Base-by-base conservation (phyloP, 2,329 filamentous ascomycete species). In the Thelonectria blattea region DNA sequence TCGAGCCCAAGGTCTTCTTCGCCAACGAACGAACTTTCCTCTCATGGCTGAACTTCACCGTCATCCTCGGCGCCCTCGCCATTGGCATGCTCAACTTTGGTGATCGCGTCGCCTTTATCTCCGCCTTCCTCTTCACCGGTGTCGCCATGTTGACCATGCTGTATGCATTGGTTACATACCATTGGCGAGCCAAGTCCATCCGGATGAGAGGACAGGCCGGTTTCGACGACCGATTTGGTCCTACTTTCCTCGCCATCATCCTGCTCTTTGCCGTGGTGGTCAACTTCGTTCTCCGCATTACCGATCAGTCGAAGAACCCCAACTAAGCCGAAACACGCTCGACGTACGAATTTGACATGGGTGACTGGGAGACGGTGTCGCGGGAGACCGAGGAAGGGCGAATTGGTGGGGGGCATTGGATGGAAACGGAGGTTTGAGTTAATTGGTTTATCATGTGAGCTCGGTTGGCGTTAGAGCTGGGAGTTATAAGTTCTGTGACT, bases 1-100 rank as follows among this genome's bases (percentile, higher is more conserved):
- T 99, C 79, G 95, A 99, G 80, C 95, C 95, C 72, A 99, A 99
- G 81, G 95, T 99, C 83, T 99, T 98, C 88, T 99, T 99, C 84
- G 95, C 95, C 80, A 99, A 99, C 84, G 95, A 99, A 82, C 92
- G 95, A 65, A 99, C 95, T 65, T 99, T 99, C 78, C 88, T 99
- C 73, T 97, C 93, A 79, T 99, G 95, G 95, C 91, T 99, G 74
- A 99, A 99, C 86, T 98, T 98, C 84, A 97, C 93, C 77, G 93
- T 99, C 74, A 94, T 99, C 79, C 91, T 99, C 63, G 95, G 95
- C 73, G 95, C 95, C 65, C 88, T 99, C 52, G 94, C 95, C 68
- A 92, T 99, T 70, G 95, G 95, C 70, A 93, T 99, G 75, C 88
- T 99, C 73, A 99, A 99, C 83, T 99, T 99, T 72, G 95, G 95